Conservation (phyloP, 805 yeast genomes). For the Sugiyamaella valdiviana region DNA sequence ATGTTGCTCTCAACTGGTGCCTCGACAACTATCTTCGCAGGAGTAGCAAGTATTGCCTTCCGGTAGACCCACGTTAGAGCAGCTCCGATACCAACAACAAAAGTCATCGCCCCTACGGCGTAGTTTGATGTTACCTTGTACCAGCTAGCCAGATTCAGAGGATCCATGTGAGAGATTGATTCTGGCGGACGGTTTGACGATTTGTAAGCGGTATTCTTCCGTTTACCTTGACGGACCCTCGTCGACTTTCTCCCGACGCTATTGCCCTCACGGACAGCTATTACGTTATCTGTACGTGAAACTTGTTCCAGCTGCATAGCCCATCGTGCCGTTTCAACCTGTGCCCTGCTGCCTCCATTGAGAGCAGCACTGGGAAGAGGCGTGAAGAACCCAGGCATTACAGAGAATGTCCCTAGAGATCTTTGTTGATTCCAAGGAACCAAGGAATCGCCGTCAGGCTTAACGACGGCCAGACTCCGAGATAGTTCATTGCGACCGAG, state of each 20-base stretch:
- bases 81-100: slow-evolving; percentile 11
- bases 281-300: slow-evolving; percentile 18
- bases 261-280: slow-evolving; percentile 1
- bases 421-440: background rate
- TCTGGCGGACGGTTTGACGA: background rate
- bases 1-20: background rate
- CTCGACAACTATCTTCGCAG: background rate
- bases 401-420: background rate
- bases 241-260: background rate
- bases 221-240: background rate
- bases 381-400: background rate
- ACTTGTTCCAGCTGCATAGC: slow-evolving; percentile 23
- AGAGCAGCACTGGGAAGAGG: slow-evolving; percentile 4
- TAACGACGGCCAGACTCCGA: background rate
- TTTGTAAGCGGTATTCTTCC: background rate
- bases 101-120: slow-evolving; percentile 7
- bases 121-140: slow-evolving; percentile 4
- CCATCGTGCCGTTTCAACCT: slow-evolving; percentile 23
- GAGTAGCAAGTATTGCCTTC: background rate
- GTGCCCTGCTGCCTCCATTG: slow-evolving; percentile 12
- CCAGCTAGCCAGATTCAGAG: slow-evolving; percentile 15
- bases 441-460: background rate
- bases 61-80: background rate
- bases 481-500: background rate
- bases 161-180: slow-evolving; percentile 21